These are phyloP conservation scores for Fraxinus velutina DNA, from an alignment of 305 asterid species.

Conservation along the genomic window DNA sequence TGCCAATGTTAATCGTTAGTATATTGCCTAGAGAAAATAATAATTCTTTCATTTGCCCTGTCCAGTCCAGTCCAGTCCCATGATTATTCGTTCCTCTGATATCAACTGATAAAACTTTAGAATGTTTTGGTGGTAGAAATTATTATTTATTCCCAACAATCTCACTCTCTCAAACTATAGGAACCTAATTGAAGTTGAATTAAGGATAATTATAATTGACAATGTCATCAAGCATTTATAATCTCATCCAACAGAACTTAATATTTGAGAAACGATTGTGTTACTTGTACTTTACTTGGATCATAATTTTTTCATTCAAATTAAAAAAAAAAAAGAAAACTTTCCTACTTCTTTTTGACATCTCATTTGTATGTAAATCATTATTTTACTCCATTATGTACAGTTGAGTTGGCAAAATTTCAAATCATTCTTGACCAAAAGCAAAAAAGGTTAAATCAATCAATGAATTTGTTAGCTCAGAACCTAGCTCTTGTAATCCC, in stretches of 20 bases:
- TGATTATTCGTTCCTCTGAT: neutral
- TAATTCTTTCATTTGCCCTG: neutral
- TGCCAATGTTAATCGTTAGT: neutral
- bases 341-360: too few species aligned
- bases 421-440: too few species aligned
- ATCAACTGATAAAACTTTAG: neutral
- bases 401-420: neutral
- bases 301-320: too few species aligned
- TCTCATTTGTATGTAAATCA: too few species aligned
- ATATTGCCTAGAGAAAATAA: neutral
- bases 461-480: neutral
- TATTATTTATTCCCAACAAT: neutral
- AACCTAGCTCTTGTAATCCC: neutral
- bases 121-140: neutral
- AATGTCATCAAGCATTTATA: too few species aligned
- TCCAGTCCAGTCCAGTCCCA: neutral
- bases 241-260: neutral
- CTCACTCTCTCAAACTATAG: neutral
- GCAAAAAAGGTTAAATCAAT: neutral
- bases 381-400: neutral
- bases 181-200: neutral
- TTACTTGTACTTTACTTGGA: too few species aligned
- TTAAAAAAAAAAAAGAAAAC: too few species aligned
- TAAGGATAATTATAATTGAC: too few species aligned
- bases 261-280: neutral